Evolutionary conservation across 176 grass and related monocot genomes (phyloP).

Genomic region (Oryza nivara): DNA sequence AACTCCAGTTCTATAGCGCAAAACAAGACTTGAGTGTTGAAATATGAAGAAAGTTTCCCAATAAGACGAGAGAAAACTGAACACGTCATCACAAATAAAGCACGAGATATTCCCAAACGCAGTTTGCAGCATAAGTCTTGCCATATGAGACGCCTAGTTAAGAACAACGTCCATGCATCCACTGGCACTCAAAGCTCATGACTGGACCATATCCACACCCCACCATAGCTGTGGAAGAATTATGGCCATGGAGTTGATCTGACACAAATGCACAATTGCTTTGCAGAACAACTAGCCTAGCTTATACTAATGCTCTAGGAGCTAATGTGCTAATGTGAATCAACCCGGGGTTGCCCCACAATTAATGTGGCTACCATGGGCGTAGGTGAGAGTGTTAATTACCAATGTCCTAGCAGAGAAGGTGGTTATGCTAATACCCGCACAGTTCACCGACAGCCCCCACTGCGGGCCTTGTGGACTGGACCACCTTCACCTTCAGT

Average conservation of each 20-base stretch:
- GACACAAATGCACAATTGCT: conserved; percentile 30
- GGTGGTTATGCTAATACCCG: conserved; percentile 55
- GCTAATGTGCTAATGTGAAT: conserved; percentile 44
- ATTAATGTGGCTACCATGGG: conserved; percentile 68
- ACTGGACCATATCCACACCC: conserved; percentile 16
- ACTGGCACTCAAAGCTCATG: conserved; percentile 35
- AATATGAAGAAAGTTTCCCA: neutral
- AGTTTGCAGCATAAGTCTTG: conserved; percentile 26
- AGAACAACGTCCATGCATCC: conserved; percentile 23
- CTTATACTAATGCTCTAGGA: neutral
- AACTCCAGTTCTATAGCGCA: neutral
- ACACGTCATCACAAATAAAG: neutral
- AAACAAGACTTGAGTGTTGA: neutral
- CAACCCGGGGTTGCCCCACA: conserved; percentile 48
- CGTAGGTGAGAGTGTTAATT: conserved; percentile 84
- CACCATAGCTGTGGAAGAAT: neutral
- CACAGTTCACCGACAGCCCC: conserved; percentile 78
- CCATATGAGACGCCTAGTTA: conserved; percentile 25
- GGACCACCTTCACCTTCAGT: conserved; percentile 42
- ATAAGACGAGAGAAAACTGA: conserved; percentile 34
- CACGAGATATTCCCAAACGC: conserved; percentile 7
- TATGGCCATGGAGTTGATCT: conserved; percentile 23
- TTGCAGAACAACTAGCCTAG: conserved; percentile 29
- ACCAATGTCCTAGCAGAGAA: conserved; percentile 54
- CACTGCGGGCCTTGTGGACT: conserved; percentile 41